A percentile compares a stretch with the other conserved stretches of the same genome.
phyloP scores from a whole-genome alignment of 306 rosid species.

The Abrus precatorius region DNA sequence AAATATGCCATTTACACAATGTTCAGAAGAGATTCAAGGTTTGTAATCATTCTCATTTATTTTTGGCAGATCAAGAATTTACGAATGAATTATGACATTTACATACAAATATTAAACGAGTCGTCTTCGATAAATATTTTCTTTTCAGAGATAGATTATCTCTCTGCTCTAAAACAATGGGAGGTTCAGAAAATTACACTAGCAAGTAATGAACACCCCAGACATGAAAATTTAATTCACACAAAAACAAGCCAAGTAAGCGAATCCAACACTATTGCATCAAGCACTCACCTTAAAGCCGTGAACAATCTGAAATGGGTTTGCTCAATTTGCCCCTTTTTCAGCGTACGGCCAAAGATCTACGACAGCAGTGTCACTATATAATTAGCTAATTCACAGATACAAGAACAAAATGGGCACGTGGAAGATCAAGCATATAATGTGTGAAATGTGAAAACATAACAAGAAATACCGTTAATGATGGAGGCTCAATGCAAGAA shows the following conservation, averaged over 20 bases:
- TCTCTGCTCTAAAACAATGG: neutral
- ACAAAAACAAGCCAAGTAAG: slow-evolving; percentile 21
- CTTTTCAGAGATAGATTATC: neutral
- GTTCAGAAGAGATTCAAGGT: slow-evolving; percentile 18
- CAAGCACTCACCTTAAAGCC: slow-evolving; percentile 58
- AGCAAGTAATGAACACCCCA: slow-evolving; percentile 12
- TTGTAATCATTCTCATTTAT: neutral
- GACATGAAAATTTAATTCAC: slow-evolving; percentile 14
- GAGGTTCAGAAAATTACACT: neutral
- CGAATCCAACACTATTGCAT: slow-evolving; percentile 14
- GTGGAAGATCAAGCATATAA: neutral
- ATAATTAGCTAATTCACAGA: slow-evolving; percentile 39
- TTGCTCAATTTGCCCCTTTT: slow-evolving; percentile 52
- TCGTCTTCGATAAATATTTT: neutral
- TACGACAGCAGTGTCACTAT: slow-evolving; percentile 33
- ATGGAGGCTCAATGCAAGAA: slow-evolving; percentile 39
- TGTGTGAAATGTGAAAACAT: neutral
- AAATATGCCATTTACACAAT: neutral
- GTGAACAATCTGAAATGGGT: slow-evolving; percentile 57
- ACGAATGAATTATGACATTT: neutral
- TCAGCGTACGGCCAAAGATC: slow-evolving; percentile 64
- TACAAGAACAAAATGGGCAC: slow-evolving; percentile 12
- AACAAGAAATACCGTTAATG: slow-evolving; percentile 53
- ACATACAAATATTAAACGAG: slow-evolving; percentile 15
- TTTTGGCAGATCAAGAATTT: neutral